Base-by-base conservation (phyloP, 768 basidiomycete genomes). In the Kwoniella bestiolae region DNA sequence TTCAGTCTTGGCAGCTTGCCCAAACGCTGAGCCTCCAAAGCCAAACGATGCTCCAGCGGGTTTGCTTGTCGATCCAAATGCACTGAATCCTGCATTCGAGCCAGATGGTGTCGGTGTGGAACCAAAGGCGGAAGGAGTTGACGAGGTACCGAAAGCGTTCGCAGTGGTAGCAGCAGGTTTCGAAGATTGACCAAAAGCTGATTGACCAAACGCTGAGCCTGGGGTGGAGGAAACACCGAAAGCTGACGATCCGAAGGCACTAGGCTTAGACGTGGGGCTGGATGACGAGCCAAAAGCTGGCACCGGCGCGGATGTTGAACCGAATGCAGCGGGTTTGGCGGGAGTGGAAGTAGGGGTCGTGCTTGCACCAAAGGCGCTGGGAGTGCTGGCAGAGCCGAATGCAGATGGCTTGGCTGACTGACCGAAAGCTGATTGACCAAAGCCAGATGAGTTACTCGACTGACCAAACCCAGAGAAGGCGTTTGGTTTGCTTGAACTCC, bases 91-190 rank as follows among this genome's bases (percentile, higher is more conserved):
- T 29, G 18, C 38, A 29, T 32, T 47, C 38, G 63, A 45, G 28
- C 11, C 46, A 16, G 56, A 31, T 11, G 56, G 14, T 38, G 50
- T 12, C 28, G 66, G 32, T 14, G 50, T 52, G 6, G 62, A 57
- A 18, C 81, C 83, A 80, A 84, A 65, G 71, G 80, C 78, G 41
- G 81, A 76, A 3, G 75, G 56, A 49, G 44, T 35, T 16, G 55
- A 34, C 18, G 65, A 50, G 18, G 51, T 5, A 11, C 50, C 49
- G 41, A 57, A 56, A 47, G 66, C 72, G 3, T 62, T 45, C 6
- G 52, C 60, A 25, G 46, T 49, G n/a, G 55, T 45, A 14, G 38
- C 72, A 1, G 70, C 38, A 32, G 52, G 65, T 28, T 55, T 62
- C 2, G 66, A 62, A 7, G 72, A 23, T 49, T 67, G 68, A 46